These are phyloP conservation scores for Malassezia sympodialis DNA, from an alignment of 1,284 basidiomycete species.

Conservation along the genomic window DNA sequence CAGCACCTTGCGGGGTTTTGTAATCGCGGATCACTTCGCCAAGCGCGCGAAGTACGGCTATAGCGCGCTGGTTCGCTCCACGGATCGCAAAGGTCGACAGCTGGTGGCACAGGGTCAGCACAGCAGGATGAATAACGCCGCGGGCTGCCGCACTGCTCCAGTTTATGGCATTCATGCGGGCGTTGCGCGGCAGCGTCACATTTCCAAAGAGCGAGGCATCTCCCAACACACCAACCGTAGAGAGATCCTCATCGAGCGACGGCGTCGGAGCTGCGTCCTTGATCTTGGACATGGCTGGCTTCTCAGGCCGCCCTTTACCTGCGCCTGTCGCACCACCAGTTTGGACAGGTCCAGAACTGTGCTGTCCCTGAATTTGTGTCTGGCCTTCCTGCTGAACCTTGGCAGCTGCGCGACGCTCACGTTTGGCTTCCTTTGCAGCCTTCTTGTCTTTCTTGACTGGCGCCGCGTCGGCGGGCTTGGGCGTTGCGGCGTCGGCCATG, in stretches of 20 bases:
- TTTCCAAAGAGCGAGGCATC: constrained; percentile 39
- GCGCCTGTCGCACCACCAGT: background rate
- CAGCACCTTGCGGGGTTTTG: constrained; percentile 38
- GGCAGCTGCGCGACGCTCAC: constrained; percentile 29
- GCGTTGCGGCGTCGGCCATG: constrained; percentile 1
- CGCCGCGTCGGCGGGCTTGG: background rate
- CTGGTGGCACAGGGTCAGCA: constrained; percentile 32
- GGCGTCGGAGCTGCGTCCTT: background rate
- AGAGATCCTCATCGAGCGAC: constrained; percentile 12
- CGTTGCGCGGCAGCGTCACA: constrained; percentile 27
- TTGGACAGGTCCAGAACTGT: background rate
- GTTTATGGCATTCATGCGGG: constrained; percentile 22
- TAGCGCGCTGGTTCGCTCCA: constrained; percentile 41
- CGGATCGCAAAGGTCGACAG: constrained; percentile 38
- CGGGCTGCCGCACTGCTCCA: constrained; percentile 26
- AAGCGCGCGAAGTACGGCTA: constrained; percentile 38
- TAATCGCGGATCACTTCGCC: constrained; percentile 45
- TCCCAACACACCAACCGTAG: constrained; percentile 17
- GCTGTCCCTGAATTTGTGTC: background rate
- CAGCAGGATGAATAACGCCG: constrained; percentile 39
- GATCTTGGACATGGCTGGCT: background rate
- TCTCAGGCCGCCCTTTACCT: background rate
- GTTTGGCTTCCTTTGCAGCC: constrained; percentile 38
- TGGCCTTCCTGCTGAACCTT: constrained; percentile 8
- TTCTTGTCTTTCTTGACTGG: constrained; percentile 20